Conservation (phyloP, 1,139 yeast genomes). For the Suhomyces choctaworum region DNA sequence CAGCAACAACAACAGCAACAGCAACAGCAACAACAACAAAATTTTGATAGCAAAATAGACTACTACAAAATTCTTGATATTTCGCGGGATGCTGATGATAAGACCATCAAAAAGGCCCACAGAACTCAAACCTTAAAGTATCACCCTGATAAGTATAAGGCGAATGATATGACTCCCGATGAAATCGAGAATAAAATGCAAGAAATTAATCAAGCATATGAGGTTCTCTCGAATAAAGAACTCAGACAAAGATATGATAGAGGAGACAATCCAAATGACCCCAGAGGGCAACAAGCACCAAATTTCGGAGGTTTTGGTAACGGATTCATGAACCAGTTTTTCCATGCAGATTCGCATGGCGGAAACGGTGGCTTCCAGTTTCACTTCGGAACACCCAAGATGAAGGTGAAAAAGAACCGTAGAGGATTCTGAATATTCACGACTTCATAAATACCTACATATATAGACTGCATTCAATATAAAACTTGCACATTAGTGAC, state of each 20-base stretch:
- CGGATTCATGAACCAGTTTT: constrained; percentile 13
- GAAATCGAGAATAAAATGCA: constrained; percentile 85
- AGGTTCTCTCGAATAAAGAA: constrained; percentile 69
- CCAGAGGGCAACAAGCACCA: constrained; percentile 11
- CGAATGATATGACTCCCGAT: constrained; percentile 64
- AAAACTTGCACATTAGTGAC: no score
- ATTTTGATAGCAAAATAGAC: constrained; percentile 57
- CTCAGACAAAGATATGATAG: constrained; percentile 64
- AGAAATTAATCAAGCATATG: constrained; percentile 91
- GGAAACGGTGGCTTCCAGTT: constrained; percentile 10
- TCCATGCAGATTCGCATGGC: constrained; percentile 11
- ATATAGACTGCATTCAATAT: no score
- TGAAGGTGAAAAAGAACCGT: constrained; percentile 5
- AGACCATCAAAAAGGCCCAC: constrained; percentile 79
- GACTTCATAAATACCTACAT: no score
- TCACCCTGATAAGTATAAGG: constrained; percentile 89
- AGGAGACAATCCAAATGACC: constrained; percentile 60
- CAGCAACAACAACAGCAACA: constrained; percentile 44
- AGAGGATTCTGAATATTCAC: constrained; percentile 2
- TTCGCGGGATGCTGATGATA: constrained; percentile 63
- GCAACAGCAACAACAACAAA: constrained; percentile 42
- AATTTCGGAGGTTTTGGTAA: constrained; percentile 8
- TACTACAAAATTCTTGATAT: constrained; percentile 81
- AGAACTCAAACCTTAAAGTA: constrained; percentile 73
- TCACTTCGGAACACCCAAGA: constrained; percentile 5